Conservation (phyloP, 495 filamentous ascomycete species). For the Pseudevernia furfuracea region DNA sequence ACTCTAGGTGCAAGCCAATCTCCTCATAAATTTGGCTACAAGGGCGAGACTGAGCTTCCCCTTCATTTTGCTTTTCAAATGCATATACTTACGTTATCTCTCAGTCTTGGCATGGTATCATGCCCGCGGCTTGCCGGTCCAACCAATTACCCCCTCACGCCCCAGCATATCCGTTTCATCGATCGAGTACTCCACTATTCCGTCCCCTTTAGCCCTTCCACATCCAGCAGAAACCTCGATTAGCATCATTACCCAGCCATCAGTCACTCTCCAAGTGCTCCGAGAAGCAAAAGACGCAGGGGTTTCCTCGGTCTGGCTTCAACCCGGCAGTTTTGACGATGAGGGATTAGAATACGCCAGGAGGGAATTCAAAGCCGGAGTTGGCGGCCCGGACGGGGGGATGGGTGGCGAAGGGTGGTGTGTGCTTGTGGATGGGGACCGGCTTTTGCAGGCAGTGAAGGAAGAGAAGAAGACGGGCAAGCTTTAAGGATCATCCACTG, state of each 20-base stretch:
- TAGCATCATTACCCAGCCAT: slow-evolving; percentile 79
- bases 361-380: slow-evolving; percentile 56
- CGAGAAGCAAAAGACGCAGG: slow-evolving; percentile 73
- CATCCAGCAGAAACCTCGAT: slow-evolving; percentile 61
- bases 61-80: background rate
- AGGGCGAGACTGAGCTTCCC: slow-evolving; percentile 53
- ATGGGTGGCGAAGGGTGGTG: slow-evolving; percentile 74
- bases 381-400: slow-evolving; percentile 65
- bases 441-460: slow-evolving; percentile 54
- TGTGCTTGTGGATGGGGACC: slow-evolving; percentile 83
- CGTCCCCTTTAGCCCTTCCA: slow-evolving; percentile 55
- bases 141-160: slow-evolving; percentile 71
- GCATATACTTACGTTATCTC: slow-evolving; percentile 11
- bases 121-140: slow-evolving; percentile 63
- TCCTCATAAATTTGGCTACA: slow-evolving; percentile 81
- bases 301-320: slow-evolving; percentile 77
- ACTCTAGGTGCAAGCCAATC: slow-evolving; percentile 70
- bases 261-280: slow-evolving; percentile 63
- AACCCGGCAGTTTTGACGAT: slow-evolving; percentile 80
- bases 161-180: slow-evolving; percentile 49
- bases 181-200: slow-evolving; percentile 52
- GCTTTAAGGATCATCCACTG: background rate
- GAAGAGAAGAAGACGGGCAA: slow-evolving; percentile 26
- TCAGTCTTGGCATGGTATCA: slow-evolving; percentile 87
- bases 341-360: slow-evolving; percentile 60